A percentile compares a stretch with the other conserved stretches of the same genome.
phyloP scores from a whole-genome alignment of 2,329 filamentous ascomycete species.

The Pestalotiopsis sp. region DNA sequence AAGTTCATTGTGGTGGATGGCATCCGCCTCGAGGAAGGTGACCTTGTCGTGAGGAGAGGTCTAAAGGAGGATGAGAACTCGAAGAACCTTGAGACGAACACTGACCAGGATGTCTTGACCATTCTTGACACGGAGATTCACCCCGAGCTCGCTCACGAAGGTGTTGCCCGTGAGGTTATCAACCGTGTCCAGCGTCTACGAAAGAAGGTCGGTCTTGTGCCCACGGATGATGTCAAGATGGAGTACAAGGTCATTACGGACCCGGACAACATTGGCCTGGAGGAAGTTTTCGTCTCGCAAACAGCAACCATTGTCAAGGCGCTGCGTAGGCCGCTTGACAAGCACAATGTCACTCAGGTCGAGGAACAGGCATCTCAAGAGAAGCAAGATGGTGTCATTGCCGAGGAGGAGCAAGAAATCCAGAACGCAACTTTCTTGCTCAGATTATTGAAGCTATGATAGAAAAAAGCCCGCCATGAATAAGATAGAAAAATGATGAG shows the following conservation, averaged over 20 bases:
- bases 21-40: conserved; percentile 79
- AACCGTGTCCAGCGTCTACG: conserved; percentile 89
- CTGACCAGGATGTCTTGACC: conserved; percentile 85
- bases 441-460: conserved; percentile 71
- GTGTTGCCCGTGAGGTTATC: conserved; percentile 88
- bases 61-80: conserved; percentile 73
- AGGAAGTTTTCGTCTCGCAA: conserved; percentile 70
- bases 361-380: conserved; percentile 56
- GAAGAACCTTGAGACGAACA: conserved; percentile 81
- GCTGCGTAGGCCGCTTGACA: conserved; percentile 75
- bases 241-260: conserved; percentile 82
- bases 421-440: conserved; percentile 81
- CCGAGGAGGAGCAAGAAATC: conserved; percentile 83
- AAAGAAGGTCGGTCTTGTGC: conserved; percentile 89
- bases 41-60: conserved; percentile 80
- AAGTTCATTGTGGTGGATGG: conserved; percentile 83
- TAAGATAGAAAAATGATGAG: conserved; percentile 15
- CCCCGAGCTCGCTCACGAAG: conserved; percentile 85
- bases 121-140: conserved; percentile 85
- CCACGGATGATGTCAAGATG: conserved; percentile 95
- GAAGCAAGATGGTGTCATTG: conserved; percentile 64
- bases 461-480: background rate
- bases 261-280: conserved; percentile 73
- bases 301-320: conserved; percentile 73
- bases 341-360: conserved; percentile 62